phyloP scores from a whole-genome alignment of 139 green algal species.

The Volvox reticuliferus region DNA sequence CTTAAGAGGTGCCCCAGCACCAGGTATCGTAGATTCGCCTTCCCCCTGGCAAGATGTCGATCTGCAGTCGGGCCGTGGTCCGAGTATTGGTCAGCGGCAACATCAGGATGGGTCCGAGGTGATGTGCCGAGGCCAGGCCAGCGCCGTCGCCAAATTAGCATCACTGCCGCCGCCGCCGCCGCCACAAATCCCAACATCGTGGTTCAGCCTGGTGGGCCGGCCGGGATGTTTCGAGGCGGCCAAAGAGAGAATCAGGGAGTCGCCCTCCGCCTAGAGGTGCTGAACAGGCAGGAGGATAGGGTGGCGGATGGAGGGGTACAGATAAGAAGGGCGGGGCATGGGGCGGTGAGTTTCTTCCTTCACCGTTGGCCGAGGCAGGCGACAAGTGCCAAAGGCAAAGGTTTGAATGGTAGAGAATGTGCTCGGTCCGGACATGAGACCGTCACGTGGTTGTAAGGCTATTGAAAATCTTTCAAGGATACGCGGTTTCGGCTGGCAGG shows the following conservation, averaged over 20 bases:
- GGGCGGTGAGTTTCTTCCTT: too few species aligned
- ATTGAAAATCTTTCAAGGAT: too few species aligned
- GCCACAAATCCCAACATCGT: neutral
- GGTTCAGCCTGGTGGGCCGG: neutral
- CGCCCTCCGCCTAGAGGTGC: conserved; percentile 23
- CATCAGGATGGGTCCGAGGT: neutral
- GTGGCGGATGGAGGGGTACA: too few species aligned
- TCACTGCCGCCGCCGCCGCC: neutral
- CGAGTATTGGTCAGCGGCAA: conserved; percentile 26
- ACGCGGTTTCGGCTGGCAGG: too few species aligned
- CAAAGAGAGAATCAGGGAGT: conserved; percentile 4
- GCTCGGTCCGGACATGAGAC: too few species aligned
- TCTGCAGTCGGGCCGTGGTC: neutral
- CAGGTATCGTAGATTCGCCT: too few species aligned
- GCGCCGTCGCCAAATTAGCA: neutral
- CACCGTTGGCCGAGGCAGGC: too few species aligned
- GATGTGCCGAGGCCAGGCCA: neutral
- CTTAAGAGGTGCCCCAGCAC: too few species aligned
- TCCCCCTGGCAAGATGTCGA: neutral
- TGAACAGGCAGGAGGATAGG: neutral
- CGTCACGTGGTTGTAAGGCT: too few species aligned
- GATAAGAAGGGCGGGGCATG: too few species aligned
- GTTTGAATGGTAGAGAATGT: too few species aligned
- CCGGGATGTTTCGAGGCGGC: conserved; percentile 19
- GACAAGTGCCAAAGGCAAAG: too few species aligned